Evolutionary conservation across 1,139 yeast genomes (phyloP).

Genomic region (Diutina siamensis): DNA sequence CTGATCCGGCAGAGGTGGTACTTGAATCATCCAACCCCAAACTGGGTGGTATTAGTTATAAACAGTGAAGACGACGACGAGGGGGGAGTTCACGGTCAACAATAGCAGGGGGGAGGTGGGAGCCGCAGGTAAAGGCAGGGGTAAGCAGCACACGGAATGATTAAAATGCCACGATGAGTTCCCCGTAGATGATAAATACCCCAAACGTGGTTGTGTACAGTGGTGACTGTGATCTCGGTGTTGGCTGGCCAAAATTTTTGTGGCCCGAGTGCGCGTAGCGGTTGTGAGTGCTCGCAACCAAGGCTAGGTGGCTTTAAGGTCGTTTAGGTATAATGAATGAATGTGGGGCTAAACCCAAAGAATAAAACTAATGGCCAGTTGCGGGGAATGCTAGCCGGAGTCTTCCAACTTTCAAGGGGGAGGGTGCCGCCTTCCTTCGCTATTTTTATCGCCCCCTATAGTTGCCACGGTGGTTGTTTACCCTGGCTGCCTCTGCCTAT

Average conservation of each 20-base stretch:
- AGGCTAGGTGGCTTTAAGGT: not conserved
- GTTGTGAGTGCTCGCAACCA: not conserved
- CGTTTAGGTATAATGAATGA: not conserved
- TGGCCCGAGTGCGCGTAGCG: slow-evolving; percentile 3
- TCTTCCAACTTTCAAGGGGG: too few species aligned
- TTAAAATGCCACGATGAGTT: too few species aligned
- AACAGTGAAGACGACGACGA: not conserved
- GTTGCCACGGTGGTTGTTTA: too few species aligned
- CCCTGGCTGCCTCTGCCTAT: too few species aligned
- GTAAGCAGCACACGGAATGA: too few species aligned
- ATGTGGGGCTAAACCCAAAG: not conserved
- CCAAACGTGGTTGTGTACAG: not conserved
- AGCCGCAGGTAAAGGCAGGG: too few species aligned
- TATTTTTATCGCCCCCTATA: too few species aligned
- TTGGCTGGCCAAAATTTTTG: slow-evolving; percentile 6
- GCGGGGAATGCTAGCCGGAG: too few species aligned
- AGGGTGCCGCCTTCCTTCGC: too few species aligned
- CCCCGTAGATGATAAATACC: not conserved
- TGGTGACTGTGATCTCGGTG: not conserved
- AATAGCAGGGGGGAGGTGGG: not conserved
- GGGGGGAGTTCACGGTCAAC: not conserved
- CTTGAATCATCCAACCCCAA: slow-evolving; percentile 1
- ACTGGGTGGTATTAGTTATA: not conserved
- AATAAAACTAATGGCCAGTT: too few species aligned
- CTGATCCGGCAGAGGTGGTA: slow-evolving; percentile 1